These are phyloP conservation scores for Geranium incanum DNA, from an alignment of 441 rosid species.

Conservation along the genomic window DNA sequence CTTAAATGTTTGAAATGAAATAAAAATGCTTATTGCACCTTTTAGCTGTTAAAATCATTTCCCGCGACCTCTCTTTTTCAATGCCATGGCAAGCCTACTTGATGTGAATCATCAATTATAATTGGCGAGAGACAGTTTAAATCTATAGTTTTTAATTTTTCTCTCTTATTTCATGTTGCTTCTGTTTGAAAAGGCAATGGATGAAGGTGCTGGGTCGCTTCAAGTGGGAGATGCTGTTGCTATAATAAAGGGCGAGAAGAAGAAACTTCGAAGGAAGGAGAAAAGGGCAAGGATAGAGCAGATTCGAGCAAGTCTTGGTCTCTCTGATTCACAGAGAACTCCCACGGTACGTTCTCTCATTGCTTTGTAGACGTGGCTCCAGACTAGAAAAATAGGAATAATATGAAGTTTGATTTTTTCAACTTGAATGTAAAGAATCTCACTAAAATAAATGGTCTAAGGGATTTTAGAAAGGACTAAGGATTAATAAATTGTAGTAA, in stretches of 20 bases:
- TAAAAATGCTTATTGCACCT: neutral
- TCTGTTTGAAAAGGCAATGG: constrained; percentile 31
- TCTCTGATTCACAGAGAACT: constrained; percentile 93
- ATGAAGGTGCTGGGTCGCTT: constrained; percentile 45
- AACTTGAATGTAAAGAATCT: neutral
- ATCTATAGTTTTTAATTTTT: constrained; percentile 1
- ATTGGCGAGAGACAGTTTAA: neutral
- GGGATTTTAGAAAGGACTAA: neutral
- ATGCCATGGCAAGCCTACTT: neutral
- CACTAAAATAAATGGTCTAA: neutral
- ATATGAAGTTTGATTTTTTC: neutral
- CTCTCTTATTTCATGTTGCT: neutral
- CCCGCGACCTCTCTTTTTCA: neutral
- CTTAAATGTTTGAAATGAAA: constrained; percentile 2
- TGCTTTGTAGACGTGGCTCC: constrained; percentile 2
- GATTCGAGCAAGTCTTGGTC: constrained; percentile 90
- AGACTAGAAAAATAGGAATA: neutral
- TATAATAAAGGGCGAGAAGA: constrained; percentile 79
- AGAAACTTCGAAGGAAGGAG: constrained; percentile 72
- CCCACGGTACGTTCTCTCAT: constrained; percentile 44
- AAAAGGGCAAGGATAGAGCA: constrained; percentile 89
- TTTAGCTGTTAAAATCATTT: neutral
- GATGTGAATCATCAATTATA: neutral
- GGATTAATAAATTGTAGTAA: neutral
- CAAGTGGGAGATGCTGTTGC: constrained; percentile 82